Conservation (phyloP, 2,329 filamentous ascomycete genomes). For the Seiridium unicorne region DNA sequence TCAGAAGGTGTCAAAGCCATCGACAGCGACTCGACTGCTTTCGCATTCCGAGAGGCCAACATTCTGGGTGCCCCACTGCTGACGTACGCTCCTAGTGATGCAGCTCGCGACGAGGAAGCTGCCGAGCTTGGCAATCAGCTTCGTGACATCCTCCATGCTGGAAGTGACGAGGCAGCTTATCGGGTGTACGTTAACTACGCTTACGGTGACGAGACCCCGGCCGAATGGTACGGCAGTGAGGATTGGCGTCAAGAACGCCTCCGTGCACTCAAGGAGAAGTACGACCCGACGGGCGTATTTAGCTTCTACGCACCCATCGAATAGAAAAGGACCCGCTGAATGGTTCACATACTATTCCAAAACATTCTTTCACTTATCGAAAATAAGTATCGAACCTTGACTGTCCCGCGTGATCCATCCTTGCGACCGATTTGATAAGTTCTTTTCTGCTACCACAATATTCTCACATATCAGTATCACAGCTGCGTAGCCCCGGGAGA, state of each 20-base stretch:
- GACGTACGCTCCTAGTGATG: slow-evolving; percentile 29
- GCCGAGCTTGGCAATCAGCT: slow-evolving; percentile 33
- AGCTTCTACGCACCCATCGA: slow-evolving; percentile 6
- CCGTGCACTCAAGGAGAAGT: slow-evolving; percentile 42
- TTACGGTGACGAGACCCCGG: slow-evolving; percentile 40
- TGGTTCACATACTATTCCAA: too few species aligned
- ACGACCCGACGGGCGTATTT: slow-evolving; percentile 38
- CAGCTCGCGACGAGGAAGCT: slow-evolving; percentile 31
- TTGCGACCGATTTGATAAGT: too few species aligned
- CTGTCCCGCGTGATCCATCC: too few species aligned
- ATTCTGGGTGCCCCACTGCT: slow-evolving; percentile 38
- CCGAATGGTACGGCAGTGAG: slow-evolving; percentile 46
- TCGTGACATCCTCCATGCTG: slow-evolving; percentile 30
- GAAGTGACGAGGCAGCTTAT: slow-evolving; percentile 27
- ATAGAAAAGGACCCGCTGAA: not conserved
- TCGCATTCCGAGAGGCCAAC: slow-evolving; percentile 42
- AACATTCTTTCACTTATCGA: too few species aligned
- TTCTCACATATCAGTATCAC: too few species aligned
- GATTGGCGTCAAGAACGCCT: slow-evolving; percentile 45
- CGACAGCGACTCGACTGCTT: slow-evolving; percentile 36
- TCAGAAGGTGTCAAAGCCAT: slow-evolving; percentile 39
- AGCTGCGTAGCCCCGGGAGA: too few species aligned
- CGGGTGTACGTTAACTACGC: slow-evolving; percentile 52
- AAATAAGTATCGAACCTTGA: too few species aligned
- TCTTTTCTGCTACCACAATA: too few species aligned